These are phyloP conservation scores for Grosmannia clavigera DNA, from an alignment of 2,329 filamentous ascomycete genomes.

Conservation along the genomic window DNA sequence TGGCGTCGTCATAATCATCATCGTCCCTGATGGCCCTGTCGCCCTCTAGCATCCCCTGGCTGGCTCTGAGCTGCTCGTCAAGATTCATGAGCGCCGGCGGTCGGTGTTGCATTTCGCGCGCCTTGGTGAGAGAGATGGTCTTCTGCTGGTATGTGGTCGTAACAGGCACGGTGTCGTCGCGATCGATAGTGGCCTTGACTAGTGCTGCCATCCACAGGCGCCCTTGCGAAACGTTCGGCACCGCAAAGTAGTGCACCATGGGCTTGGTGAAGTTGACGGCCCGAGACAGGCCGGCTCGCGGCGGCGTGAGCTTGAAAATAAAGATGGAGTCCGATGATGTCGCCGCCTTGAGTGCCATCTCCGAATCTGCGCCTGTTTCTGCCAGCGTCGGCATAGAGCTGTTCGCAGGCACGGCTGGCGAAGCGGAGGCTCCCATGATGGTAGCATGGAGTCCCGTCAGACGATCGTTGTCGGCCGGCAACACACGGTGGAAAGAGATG, in stretches of 20 bases:
- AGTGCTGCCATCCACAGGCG: slow-evolving; percentile 96
- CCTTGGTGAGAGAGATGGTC: slow-evolving; percentile 86
- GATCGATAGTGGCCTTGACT: slow-evolving; percentile 97
- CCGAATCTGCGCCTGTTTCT: slow-evolving; percentile 34
- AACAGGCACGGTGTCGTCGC: slow-evolving; percentile 66
- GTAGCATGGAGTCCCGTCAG: slow-evolving; percentile 86
- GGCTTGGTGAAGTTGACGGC: slow-evolving; percentile 97
- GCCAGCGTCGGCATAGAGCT: slow-evolving; percentile 32
- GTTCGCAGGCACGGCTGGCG: slow-evolving; percentile 42
- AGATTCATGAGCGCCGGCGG: slow-evolving; percentile 78
- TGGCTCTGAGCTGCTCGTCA: slow-evolving; percentile 30
- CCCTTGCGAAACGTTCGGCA: slow-evolving; percentile 78
- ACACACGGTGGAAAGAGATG: slow-evolving; percentile 93
- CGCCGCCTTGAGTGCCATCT: slow-evolving; percentile 7
- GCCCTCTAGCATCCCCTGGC: slow-evolving; percentile 2
- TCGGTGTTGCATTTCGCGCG: slow-evolving; percentile 73
- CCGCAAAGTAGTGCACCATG: slow-evolving; percentile 93
- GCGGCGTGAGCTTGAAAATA: slow-evolving; percentile 95
- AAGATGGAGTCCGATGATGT: slow-evolving; percentile 57
- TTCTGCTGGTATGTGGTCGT: slow-evolving; percentile 94
- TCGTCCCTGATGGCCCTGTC: slow-evolving; percentile 11
- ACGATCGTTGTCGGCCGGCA: slow-evolving; percentile 83
- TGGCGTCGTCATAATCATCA: slow-evolving; percentile 6
- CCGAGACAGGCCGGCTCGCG: slow-evolving; percentile 71
- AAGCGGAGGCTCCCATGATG: slow-evolving; percentile 71